Evolutionary conservation across 2,329 filamentous ascomycete genomes (phyloP).

Genomic region (Epichloe aotearoae): DNA sequence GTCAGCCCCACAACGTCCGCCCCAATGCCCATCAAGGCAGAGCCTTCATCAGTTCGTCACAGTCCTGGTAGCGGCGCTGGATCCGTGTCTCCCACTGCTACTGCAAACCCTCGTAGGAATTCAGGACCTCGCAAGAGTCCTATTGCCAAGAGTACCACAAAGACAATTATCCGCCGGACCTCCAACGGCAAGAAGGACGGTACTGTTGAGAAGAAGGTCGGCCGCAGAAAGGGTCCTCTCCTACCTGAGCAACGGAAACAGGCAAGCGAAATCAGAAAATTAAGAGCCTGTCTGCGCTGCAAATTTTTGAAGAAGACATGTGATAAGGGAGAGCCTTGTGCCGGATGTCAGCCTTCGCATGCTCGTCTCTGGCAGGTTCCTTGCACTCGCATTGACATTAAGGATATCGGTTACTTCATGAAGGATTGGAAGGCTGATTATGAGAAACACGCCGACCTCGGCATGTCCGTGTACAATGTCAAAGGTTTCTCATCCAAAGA

Average conservation of each 20-base stretch:
- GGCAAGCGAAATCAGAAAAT: conserved; percentile 90
- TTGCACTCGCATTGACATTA: conserved; percentile 96
- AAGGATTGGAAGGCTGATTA: conserved; percentile 99
- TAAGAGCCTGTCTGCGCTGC: conserved; percentile 85
- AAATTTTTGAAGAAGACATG: conserved; percentile 99
- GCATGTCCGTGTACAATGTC: conserved; percentile 88
- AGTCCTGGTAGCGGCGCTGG: conserved; percentile 48
- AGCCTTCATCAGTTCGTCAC: conserved; percentile 37
- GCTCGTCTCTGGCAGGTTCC: conserved; percentile 94
- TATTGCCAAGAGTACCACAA: conserved; percentile 62
- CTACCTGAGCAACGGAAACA: conserved; percentile 91
- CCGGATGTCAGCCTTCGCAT: conserved; percentile 89
- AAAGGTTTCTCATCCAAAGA: conserved; percentile 65
- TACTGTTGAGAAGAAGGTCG: conserved; percentile 77
- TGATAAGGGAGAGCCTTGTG: conserved; percentile 93
- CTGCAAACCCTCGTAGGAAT: conserved; percentile 48
- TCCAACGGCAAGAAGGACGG: conserved; percentile 68
- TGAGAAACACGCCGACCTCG: conserved; percentile 74
- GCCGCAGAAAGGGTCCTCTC: conserved; percentile 77
- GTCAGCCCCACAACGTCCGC: conserved; percentile 57
- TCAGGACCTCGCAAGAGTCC: conserved; percentile 64
- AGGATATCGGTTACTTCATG: conserved; percentile 97
- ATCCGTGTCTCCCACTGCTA: conserved; percentile 48
- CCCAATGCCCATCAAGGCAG: conserved; percentile 55
- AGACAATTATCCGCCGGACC: conserved; percentile 70